Evolutionary conservation across 2,329 filamentous ascomycete species (phyloP).

Genomic region (Calonectria hawksworthii): DNA sequence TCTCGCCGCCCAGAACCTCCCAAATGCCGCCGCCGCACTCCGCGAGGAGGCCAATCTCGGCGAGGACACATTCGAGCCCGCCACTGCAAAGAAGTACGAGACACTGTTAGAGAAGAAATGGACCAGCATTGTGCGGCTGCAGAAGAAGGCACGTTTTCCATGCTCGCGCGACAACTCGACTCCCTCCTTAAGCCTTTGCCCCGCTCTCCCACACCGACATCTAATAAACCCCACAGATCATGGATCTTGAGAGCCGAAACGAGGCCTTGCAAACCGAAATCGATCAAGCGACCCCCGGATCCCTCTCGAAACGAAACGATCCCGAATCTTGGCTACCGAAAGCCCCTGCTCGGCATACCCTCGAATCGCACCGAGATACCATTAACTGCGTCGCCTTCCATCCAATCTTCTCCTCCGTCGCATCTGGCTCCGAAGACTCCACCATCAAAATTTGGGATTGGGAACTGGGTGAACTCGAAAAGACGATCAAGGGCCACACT

Average conservation of each 20-base stretch:
- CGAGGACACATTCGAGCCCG: constrained; percentile 79
- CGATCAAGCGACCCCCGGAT: constrained; percentile 83
- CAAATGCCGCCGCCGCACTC: constrained; percentile 77
- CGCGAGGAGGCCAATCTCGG: constrained; percentile 83
- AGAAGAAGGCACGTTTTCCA: constrained; percentile 82
- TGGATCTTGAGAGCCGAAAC: constrained; percentile 89
- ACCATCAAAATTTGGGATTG: constrained; percentile 99
- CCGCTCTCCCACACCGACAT: constrained; percentile 23
- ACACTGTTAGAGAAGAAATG: constrained; percentile 97
- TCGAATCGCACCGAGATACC: constrained; percentile 85
- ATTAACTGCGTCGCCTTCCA: constrained; percentile 94
- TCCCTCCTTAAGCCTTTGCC: background rate
- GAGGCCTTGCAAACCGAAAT: constrained; percentile 83
- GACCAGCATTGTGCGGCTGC: constrained; percentile 93
- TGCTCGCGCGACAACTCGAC: constrained; percentile 16
- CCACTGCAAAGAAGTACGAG: constrained; percentile 94
- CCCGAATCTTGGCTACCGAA: constrained; percentile 89
- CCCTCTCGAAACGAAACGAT: constrained; percentile 74
- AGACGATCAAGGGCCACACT: constrained; percentile 93
- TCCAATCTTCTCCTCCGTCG: constrained; percentile 89
- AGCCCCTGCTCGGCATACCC: constrained; percentile 82
- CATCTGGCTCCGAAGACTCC: constrained; percentile 90
- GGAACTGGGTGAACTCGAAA: constrained; percentile 91
- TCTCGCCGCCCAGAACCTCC: constrained; percentile 79
- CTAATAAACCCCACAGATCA: constrained; percentile 71